Evolutionary conservation across 2,329 filamentous ascomycete species (phyloP).

Genomic region (Diplodia sapinea): DNA sequence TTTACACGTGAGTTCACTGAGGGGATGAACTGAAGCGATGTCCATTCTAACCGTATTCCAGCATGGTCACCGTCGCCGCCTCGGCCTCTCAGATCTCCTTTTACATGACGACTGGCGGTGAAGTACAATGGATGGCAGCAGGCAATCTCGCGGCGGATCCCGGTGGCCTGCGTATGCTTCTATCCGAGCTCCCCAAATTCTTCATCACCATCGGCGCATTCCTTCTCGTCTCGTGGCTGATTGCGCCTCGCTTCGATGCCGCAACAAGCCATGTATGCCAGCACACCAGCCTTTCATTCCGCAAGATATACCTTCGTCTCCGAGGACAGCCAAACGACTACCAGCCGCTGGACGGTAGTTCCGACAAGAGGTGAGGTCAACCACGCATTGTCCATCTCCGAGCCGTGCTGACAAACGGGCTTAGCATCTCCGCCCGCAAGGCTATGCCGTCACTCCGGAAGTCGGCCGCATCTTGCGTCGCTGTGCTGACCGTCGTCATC

Average conservation of each 20-base stretch:
- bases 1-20: constrained; percentile 39
- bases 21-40: too few species aligned
- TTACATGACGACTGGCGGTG: constrained; percentile 49
- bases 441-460: constrained; percentile 6
- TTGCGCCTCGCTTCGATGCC: constrained; percentile 43
- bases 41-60: constrained; percentile 31
- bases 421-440: background rate
- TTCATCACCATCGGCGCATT: constrained; percentile 38
- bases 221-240: constrained; percentile 39
- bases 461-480: constrained; percentile 27
- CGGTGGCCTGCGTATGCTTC: constrained; percentile 47
- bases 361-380: background rate
- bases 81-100: constrained; percentile 48
- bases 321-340: background rate
- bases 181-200: constrained; percentile 44
- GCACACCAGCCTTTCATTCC: constrained; percentile 32
- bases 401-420: background rate
- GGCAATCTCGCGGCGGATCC: constrained; percentile 46
- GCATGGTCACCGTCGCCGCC: constrained; percentile 42
- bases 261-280: constrained; percentile 33
- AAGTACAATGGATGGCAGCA: constrained; percentile 48
- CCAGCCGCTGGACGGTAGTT: background rate
- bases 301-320: background rate
- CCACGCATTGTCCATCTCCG: background rate
- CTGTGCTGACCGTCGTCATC: constrained; percentile 35